Evolutionary conservation across 441 rosid genomes (phyloP).

Genomic region (Viola pubescens): DNA sequence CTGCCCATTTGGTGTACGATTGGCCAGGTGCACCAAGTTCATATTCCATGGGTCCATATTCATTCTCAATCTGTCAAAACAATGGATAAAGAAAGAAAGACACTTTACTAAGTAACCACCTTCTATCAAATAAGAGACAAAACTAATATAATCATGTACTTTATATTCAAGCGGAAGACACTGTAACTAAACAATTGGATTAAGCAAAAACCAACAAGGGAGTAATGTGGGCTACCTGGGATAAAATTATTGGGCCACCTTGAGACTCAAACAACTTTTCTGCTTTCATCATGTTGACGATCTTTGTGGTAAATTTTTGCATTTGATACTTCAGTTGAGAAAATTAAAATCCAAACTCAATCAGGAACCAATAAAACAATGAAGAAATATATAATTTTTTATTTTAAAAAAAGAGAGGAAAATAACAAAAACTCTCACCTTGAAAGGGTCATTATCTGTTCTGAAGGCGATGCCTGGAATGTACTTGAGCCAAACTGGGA

Average conservation of each 20-base stretch:
- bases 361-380: constrained; percentile 9
- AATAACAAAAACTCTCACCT: constrained; percentile 43
- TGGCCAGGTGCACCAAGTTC: constrained; percentile 68
- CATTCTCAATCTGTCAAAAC: constrained; percentile 80
- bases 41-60: constrained; percentile 90
- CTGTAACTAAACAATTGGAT: background rate
- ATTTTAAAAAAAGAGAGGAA: background rate
- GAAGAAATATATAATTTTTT: too few relatives aligned
- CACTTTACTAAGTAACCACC: constrained; percentile 2
- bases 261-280: constrained; percentile 75
- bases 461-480: constrained; percentile 87
- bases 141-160: background rate
- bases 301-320: constrained; percentile 78
- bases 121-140: constrained; percentile 7
- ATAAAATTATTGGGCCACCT: constrained; percentile 94
- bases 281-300: constrained; percentile 95
- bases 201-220: constrained; percentile 5
- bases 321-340: constrained; percentile 51
- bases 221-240: constrained; percentile 52
- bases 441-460: constrained; percentile 89
- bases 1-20: constrained; percentile 81
- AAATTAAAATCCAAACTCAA: constrained; percentile 6
- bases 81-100: constrained; percentile 17
- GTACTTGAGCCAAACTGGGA: constrained; percentile 98
- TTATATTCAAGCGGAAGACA: constrained; percentile 3